Evolutionary conservation across 2,329 filamentous ascomycete species (phyloP).

Genomic region (Talaromyces sp.): DNA sequence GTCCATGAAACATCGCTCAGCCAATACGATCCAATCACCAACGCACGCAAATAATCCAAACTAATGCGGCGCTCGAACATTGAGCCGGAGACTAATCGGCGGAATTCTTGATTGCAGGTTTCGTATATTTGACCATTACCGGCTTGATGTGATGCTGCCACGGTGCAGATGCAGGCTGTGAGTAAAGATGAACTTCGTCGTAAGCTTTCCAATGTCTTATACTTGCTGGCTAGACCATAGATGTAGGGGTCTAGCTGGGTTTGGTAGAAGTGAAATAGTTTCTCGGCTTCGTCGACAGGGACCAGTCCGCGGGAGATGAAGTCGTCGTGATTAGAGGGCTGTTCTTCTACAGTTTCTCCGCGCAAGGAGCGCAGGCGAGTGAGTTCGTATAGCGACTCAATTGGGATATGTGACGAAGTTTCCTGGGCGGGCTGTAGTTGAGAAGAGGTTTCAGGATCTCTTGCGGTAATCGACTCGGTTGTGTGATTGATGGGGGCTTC

Average conservation of each 20-base stretch:
- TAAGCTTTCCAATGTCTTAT: constrained; percentile 41
- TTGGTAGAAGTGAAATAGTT: constrained; percentile 44
- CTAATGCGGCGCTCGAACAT: constrained; percentile 48
- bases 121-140: constrained; percentile 29
- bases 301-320: constrained; percentile 49
- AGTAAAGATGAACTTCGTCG: constrained; percentile 44
- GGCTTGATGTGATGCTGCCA: constrained; percentile 49
- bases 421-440: constrained; percentile 10
- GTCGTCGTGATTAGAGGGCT: constrained; percentile 32
- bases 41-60: constrained; percentile 48
- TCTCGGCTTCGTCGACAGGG: constrained; percentile 43
- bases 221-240: constrained; percentile 46
- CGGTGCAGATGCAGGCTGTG: constrained; percentile 47
- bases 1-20: constrained; percentile 51
- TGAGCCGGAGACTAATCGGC: constrained; percentile 45
- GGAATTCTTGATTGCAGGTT: constrained; percentile 48
- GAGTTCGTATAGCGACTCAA: constrained; percentile 33
- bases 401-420: constrained; percentile 29
- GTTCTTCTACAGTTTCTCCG: constrained; percentile 29
- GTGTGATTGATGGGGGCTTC: not conserved
- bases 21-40: constrained; percentile 55
- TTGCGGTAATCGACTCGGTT: not conserved
- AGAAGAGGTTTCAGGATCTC: constrained; percentile 8
- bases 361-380: constrained; percentile 27
- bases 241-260: constrained; percentile 50